These are phyloP conservation scores for Dothideomycetidae sp. DNA, from an alignment of 2,329 filamentous ascomycete genomes.

Conservation along the genomic window DNA sequence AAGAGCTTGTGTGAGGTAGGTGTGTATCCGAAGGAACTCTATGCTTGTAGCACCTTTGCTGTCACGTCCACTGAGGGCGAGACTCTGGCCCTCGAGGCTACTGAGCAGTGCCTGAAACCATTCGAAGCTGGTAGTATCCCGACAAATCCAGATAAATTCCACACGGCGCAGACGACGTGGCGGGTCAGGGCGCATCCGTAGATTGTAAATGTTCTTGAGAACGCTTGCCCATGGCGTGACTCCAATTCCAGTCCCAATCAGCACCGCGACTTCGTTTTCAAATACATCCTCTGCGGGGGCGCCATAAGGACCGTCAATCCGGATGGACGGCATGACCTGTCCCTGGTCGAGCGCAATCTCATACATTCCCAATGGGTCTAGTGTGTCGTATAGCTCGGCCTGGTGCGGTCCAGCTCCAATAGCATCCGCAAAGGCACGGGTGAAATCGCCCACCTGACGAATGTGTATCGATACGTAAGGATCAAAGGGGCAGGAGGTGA, in stretches of 20 bases:
- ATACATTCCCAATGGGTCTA: slow-evolving; percentile 94
- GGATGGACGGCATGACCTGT: slow-evolving; percentile 76
- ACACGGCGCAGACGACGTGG: slow-evolving; percentile 81
- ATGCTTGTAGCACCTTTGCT: slow-evolving; percentile 46
- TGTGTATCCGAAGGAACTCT: slow-evolving; percentile 95
- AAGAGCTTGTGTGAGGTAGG: slow-evolving; percentile 86
- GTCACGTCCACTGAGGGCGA: slow-evolving; percentile 36
- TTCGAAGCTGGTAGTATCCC: slow-evolving; percentile 87
- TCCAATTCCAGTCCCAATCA: slow-evolving; percentile 76
- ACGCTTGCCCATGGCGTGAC: slow-evolving; percentile 79
- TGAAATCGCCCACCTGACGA: slow-evolving; percentile 94
- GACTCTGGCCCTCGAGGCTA: slow-evolving; percentile 76
- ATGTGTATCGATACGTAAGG: slow-evolving; percentile 90
- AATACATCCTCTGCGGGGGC: slow-evolving; percentile 97
- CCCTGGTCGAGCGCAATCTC: slow-evolving; percentile 90
- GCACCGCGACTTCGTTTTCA: slow-evolving; percentile 74
- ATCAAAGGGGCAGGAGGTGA: slow-evolving; percentile 94
- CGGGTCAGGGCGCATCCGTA: slow-evolving; percentile 78
- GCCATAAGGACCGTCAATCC: slow-evolving; percentile 91
- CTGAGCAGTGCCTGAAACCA: slow-evolving; percentile 95
- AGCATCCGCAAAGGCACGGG: slow-evolving; percentile 79
- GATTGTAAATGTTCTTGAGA: slow-evolving; percentile 95
- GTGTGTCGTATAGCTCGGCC: slow-evolving; percentile 73
- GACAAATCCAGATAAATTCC: slow-evolving; percentile 98
- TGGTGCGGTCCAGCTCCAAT: slow-evolving; percentile 84